Evolutionary conservation across 495 filamentous ascomycete species (phyloP).

Genomic region (Halenospora varia): DNA sequence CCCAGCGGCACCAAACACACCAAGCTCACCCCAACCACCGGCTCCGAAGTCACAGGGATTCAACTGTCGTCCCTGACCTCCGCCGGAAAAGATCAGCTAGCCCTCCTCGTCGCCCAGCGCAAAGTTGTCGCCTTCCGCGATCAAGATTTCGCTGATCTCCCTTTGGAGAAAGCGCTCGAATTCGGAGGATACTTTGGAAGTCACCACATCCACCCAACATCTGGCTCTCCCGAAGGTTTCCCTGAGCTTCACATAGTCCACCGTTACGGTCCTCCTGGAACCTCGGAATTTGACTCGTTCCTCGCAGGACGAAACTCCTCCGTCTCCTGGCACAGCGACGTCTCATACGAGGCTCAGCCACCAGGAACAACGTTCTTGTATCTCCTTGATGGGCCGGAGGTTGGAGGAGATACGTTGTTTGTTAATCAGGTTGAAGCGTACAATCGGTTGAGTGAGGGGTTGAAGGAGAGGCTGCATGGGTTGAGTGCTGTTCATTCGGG

Average conservation of each 20-base stretch:
- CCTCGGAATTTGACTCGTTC: conserved; percentile 43
- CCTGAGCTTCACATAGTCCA: conserved; percentile 78
- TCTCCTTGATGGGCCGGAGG: conserved; percentile 64
- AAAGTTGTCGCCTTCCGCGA: conserved; percentile 77
- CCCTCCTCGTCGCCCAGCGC: conserved; percentile 68
- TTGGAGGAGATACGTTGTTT: conserved; percentile 79
- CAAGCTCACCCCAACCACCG: conserved; percentile 67
- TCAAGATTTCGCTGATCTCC: conserved; percentile 70
- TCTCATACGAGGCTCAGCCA: conserved; percentile 76
- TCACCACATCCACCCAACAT: conserved; percentile 78
- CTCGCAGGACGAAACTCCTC: conserved; percentile 58
- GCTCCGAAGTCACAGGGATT: conserved; percentile 67
- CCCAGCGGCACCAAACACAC: conserved; percentile 39
- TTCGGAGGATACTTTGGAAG: conserved; percentile 75
- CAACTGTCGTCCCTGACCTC: conserved; percentile 65
- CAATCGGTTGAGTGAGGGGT: conserved; percentile 62
- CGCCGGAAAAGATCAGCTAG: conserved; percentile 74
- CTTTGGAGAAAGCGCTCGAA: conserved; percentile 61
- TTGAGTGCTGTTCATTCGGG: conserved; percentile 70
- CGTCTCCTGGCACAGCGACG: conserved; percentile 76
- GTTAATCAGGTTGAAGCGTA: conserved; percentile 70
- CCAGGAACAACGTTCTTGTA: conserved; percentile 81
- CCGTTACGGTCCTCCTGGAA: conserved; percentile 55
- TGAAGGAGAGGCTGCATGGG: conserved; percentile 69
- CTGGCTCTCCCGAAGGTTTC: conserved; percentile 63